Base-by-base conservation (phyloP, 371 early-diverging fungal genomes). In the Mucor racemosus region DNA sequence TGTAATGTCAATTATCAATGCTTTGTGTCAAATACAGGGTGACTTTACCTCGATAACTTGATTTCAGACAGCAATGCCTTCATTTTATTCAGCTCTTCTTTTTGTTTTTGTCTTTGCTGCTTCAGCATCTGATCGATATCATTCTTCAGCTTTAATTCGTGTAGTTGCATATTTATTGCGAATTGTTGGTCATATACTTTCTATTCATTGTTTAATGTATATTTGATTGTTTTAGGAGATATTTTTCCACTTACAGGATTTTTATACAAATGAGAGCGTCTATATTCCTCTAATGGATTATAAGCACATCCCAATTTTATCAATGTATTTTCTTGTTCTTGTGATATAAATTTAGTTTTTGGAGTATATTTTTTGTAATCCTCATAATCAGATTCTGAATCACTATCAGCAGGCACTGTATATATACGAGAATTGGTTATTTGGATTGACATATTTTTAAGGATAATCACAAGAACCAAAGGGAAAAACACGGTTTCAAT, bases 201-300 rank as follows among this genome's bases (percentile, higher is more conserved):
- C 63, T 62, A 1, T 53, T 53, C 21, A 7, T 46, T 46, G 21
- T 46, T 46, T 13, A 26, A 14, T 5, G 26, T 38, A 2, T 11
- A 38, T 38, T 38, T 7, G 26, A 26, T 3, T 38, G 38, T 2
- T 38, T 4, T 53, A 53, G 11, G 53, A 26, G 14, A 31, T 31
- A 53, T 11, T 13, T 21, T n/a, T 1, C 17, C 34, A 31, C 60
- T 58, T 66, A 60, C 61, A 44, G 67, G 57, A 26, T 41, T 62
- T 15, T 57, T 34, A 11, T 36, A 31, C 26, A 54, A 34, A 10
- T 34, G 19, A 4, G 35, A 26, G 3, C 38, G 46, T 50, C 61
- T 69, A 26, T 56, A 65, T 15, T 60, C 61, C 15, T 69, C 69
- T 9, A 69, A 34, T 26, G 42, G 33, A 19, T 65, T 64, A 33